Conservation (phyloP, 2,329 filamentous ascomycete species). For the Hymenoscyphus infarciens region DNA sequence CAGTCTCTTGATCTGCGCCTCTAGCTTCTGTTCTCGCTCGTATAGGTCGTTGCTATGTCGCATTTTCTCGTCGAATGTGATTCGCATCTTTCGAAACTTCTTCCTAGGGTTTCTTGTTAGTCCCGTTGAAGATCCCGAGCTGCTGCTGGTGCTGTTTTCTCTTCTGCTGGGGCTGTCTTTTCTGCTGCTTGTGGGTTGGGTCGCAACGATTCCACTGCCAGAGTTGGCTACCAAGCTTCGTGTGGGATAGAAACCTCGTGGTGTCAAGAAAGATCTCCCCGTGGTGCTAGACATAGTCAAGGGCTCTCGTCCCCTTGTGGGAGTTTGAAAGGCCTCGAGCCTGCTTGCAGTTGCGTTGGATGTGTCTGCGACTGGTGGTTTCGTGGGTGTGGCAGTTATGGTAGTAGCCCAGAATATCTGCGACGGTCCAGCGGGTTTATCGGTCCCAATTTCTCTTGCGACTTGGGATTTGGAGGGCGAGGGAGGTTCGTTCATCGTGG, state of each 20-base stretch:
- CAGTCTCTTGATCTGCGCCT: conserved; percentile 75
- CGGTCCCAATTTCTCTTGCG: background rate
- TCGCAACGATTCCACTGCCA: background rate
- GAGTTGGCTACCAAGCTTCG: background rate
- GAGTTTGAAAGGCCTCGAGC: background rate
- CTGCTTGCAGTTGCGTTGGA: background rate
- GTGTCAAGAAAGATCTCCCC: background rate
- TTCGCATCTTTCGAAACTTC: conserved; percentile 91
- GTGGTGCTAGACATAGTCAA: background rate
- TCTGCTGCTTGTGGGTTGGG: background rate
- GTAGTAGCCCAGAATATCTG: background rate
- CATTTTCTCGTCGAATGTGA: conserved; percentile 73
- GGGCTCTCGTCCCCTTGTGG: background rate
- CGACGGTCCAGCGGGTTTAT: background rate
- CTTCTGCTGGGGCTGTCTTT: background rate
- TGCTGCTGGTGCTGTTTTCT: background rate
- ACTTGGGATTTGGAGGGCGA: background rate
- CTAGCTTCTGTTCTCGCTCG: conserved; percentile 74
- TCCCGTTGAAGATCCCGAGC: conserved; percentile 30
- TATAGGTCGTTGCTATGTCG: conserved; percentile 79
- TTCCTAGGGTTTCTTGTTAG: conserved; percentile 63
- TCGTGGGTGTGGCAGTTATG: background rate
- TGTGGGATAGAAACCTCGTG: background rate
- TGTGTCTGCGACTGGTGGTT: background rate
- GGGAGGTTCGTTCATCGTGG: background rate